Evolutionary conservation across 225 moss, liverwort and hornwort species (phyloP).

Genomic region (Asterella californica): DNA sequence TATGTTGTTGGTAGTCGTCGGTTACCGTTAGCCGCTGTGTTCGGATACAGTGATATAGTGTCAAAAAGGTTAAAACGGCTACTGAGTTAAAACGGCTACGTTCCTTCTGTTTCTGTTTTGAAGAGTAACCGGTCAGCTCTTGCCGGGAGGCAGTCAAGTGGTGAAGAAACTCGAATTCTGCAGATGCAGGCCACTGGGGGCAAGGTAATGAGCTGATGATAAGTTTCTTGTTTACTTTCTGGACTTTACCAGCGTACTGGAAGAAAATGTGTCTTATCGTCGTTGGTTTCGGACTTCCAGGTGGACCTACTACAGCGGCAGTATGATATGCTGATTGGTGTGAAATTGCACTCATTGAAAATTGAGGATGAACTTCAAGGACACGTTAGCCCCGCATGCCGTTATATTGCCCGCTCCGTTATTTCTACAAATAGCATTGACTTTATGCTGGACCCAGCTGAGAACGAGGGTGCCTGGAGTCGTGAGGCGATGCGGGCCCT

Average conservation of each 20-base stretch:
- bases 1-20: background rate
- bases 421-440: slow-evolving; percentile 58
- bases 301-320: slow-evolving; percentile 84
- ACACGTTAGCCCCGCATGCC: slow-evolving; percentile 71
- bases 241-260: background rate
- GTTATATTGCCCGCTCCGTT: slow-evolving; percentile 78
- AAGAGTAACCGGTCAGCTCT: slow-evolving; percentile 33
- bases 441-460: slow-evolving; percentile 42
- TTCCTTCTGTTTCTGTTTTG: slow-evolving; percentile 6
- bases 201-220: slow-evolving; percentile 47
- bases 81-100: too few species aligned
- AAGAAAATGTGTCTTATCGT: background rate
- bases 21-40: background rate
- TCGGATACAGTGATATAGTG: background rate
- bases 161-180: slow-evolving; percentile 76
- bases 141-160: slow-evolving; percentile 32
- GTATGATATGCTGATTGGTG: slow-evolving; percentile 72
- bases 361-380: slow-evolving; percentile 96
- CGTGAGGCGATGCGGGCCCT: slow-evolving; percentile 17
- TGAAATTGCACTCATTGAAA: slow-evolving; percentile 87
- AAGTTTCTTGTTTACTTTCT: background rate
- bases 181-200: slow-evolving; percentile 90
- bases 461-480: slow-evolving; percentile 24
- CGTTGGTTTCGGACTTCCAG: slow-evolving; percentile 28
- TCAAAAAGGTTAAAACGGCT: too few species aligned